A percentile compares a stretch with the other conserved stretches of the same genome.
Conservation (phyloP, 768 basidiomycete species). For the Leccinum boreale region DNA sequence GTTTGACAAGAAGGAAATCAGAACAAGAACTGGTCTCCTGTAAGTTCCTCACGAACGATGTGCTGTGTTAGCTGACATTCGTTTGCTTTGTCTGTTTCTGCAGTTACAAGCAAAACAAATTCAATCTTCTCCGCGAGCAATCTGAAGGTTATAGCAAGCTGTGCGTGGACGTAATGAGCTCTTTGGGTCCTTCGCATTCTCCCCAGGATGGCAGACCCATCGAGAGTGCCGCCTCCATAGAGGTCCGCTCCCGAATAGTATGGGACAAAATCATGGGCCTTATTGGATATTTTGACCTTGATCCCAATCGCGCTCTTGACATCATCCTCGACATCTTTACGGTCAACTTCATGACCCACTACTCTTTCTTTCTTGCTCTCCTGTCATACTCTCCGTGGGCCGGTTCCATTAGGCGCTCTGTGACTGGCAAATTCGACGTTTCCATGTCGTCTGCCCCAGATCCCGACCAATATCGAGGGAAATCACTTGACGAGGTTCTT, state of each 20-base stretch:
- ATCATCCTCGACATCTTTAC: conserved; percentile 90
- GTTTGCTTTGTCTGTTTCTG: not conserved
- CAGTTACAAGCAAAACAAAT: conserved; percentile 97
- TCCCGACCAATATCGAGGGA: conserved; percentile 48
- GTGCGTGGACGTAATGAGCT: conserved; percentile 75
- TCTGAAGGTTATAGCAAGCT: conserved; percentile 97
- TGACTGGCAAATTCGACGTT: conserved; percentile 23
- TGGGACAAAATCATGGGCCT: conserved; percentile 87
- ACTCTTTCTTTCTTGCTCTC: conserved; percentile 84
- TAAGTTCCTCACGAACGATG: conserved; percentile 37
- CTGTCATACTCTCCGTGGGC: conserved; percentile 88
- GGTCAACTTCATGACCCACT: conserved; percentile 75
- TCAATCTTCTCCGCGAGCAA: conserved; percentile 95
- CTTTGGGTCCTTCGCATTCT: conserved; percentile 73
- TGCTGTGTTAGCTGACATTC: not conserved
- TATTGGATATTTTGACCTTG: conserved; percentile 94
- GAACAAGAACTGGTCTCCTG: conserved; percentile 79
- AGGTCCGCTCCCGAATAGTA: conserved; percentile 61
- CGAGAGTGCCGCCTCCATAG: conserved; percentile 55
- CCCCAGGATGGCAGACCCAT: conserved; percentile 60
- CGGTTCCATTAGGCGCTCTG: conserved; percentile 40
- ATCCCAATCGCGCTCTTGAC: conserved; percentile 92
- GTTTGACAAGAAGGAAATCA: conserved; percentile 77
- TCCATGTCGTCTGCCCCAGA: conserved; percentile 39
- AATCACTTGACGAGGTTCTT: conserved; percentile 66